Conservation (phyloP, 176 grass and related monocot genomes). For the Avena sativa region DNA sequence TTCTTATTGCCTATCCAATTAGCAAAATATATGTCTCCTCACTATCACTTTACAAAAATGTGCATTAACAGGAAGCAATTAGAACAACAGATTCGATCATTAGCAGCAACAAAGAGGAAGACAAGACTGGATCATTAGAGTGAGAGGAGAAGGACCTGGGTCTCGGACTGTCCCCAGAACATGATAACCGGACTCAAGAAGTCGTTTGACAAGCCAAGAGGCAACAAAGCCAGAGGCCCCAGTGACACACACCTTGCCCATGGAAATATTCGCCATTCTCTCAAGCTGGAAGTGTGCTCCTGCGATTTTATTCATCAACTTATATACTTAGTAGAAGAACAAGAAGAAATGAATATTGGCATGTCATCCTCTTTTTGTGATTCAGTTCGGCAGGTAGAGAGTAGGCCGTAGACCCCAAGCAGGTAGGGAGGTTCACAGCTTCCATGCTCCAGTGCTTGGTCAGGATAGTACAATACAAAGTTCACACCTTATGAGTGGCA, state of each 20-base stretch:
- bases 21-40: constrained; percentile 16
- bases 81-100: not conserved
- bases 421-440: constrained; percentile 37
- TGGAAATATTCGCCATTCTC: constrained; percentile 46
- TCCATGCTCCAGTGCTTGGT: constrained; percentile 28
- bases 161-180: constrained; percentile 85
- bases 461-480: constrained; percentile 20
- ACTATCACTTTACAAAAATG: not conserved
- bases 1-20: constrained; percentile 61
- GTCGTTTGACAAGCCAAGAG: constrained; percentile 84
- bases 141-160: constrained; percentile 55
- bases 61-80: not conserved
- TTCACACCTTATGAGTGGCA: constrained; percentile 19
- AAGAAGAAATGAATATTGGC: not conserved
- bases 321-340: constrained; percentile 23
- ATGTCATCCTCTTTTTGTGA: constrained; percentile 47
- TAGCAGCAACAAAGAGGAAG: not conserved
- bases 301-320: constrained; percentile 29
- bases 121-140: not conserved
- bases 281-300: constrained; percentile 27
- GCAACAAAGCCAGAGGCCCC: constrained; percentile 86
- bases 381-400: constrained; percentile 34
- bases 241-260: constrained; percentile 82
- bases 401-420: constrained; percentile 29
- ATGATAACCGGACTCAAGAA: constrained; percentile 80